Percentiles rank a stretch among this genome's conserved stretches.
phyloP scores from a whole-genome alignment of 2,329 filamentous ascomycete genomes.

The Samsoniella hepiali region DNA sequence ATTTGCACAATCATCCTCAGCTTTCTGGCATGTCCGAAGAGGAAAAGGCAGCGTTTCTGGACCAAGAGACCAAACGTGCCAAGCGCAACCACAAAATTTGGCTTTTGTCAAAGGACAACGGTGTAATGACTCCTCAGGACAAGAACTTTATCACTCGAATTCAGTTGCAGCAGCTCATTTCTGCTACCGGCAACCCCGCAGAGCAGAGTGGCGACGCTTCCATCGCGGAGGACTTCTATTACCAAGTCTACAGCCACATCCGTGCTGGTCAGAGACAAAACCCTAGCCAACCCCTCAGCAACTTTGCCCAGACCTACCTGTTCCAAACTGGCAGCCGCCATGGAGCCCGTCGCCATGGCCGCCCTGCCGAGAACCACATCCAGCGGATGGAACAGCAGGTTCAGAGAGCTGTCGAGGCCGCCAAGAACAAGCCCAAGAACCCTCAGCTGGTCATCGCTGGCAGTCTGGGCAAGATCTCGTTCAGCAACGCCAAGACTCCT shows the following conservation, averaged over 20 bases:
- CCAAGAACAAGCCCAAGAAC: constrained; percentile 96
- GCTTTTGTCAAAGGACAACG: constrained; percentile 87
- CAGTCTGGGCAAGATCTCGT: constrained; percentile 95
- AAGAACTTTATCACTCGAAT: constrained; percentile 99
- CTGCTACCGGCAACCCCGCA: constrained; percentile 82
- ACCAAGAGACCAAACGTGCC: constrained; percentile 89
- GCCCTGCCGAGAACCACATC: constrained; percentile 92
- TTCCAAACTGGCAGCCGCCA: constrained; percentile 89
- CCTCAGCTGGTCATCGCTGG: constrained; percentile 96
- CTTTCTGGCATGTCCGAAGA: constrained; percentile 75
- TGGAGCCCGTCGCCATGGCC: constrained; percentile 68
- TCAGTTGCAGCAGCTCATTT: constrained; percentile 91
- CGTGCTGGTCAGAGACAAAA: constrained; percentile 85
- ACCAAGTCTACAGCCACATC: constrained; percentile 95
- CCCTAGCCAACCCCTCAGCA: constrained; percentile 86
- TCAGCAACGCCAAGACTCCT: constrained; percentile 97
- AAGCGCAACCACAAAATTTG: constrained; percentile 99
- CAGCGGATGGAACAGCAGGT: constrained; percentile 99
- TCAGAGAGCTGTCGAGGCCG: constrained; percentile 92
- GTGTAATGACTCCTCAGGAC: constrained; percentile 97
- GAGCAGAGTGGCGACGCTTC: constrained; percentile 77
- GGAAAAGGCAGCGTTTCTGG: constrained; percentile 77
- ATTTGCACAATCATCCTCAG: constrained; percentile 36
- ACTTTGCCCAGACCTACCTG: constrained; percentile 96
- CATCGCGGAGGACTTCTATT: constrained; percentile 93